Evolutionary conservation across 1,284 basidiomycete species (phyloP), one percentile per base, ranked within the genome.

Genomic region (Apiotrichum porosum): DNA sequence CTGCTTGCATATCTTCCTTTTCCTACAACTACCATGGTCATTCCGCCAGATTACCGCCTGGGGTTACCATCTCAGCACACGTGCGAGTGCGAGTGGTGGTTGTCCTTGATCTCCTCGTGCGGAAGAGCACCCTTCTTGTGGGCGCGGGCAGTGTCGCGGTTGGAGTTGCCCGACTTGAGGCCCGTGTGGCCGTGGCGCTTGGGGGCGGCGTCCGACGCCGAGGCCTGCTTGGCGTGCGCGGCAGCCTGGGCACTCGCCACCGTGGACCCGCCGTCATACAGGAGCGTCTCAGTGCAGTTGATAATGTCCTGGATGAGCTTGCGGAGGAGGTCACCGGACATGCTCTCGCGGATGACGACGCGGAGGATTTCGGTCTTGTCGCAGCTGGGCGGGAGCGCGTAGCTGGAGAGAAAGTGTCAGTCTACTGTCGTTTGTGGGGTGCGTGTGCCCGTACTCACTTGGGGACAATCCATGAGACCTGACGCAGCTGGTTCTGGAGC

Each of bases 301-400:
- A 72, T 50, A 38, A 72, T 71, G 49, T 72, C 69, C 17, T 28
- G 37, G 46, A 72, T 60, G 38, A 72, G 60, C 52, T 63, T 66
- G 37, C 62, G 51, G 19, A 56, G 51, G 6, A 70, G 51, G 42
- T 70, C 65, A 37, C 68, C 69, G 12, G 60, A 61, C 19, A 71
- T 57, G 8, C 58, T 85, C 73, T 92, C 89, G 42, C 85, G 80
- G 12, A 91, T 80, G 38, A 94, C 91, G 13, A 92, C 88, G 46
- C 90, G 83, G 41, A 94, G 78, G 57, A 94, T 91, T 65, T 92
- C 81, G 37, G 83, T 72, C 14, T 80, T 74, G 53, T 88, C 76
- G 47, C 85, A 69, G 50, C 77, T 72, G 6, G 88, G 88, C 9
- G 88, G 81, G 28, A 90, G 77, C 55, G 86, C 84, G 63, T 91